Conservation (phyloP, 345 rosid species). For the Cochlearia excelsa region DNA sequence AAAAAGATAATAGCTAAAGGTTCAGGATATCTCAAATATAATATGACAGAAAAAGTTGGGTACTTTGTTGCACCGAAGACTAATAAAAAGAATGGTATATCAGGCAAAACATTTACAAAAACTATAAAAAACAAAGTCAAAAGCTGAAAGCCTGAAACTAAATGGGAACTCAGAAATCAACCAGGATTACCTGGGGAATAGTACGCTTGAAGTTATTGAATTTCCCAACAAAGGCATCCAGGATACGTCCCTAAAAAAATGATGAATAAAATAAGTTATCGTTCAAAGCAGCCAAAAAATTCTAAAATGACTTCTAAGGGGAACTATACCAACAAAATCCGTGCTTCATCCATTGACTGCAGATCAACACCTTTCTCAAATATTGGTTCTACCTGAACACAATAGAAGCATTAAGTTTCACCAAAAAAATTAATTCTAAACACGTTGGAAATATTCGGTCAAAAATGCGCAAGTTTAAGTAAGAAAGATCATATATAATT, state of each 20-base stretch:
- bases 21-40: slow-evolving; percentile 15
- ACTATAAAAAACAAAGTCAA: slow-evolving; percentile 1
- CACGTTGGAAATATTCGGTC: slow-evolving; percentile 19
- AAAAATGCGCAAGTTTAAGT: slow-evolving; percentile 15
- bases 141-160: slow-evolving; percentile 14
- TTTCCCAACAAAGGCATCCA: slow-evolving; percentile 98
- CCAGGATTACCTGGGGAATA: slow-evolving; percentile 83
- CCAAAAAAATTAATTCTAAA: slow-evolving; percentile 12
- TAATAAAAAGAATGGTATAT: neutral
- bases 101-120: slow-evolving; percentile 19
- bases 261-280: slow-evolving; percentile 15
- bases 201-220: slow-evolving; percentile 93
- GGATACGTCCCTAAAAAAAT: slow-evolving; percentile 67
- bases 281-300: slow-evolving; percentile 14
- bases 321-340: slow-evolving; percentile 68
- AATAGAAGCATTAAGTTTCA: slow-evolving; percentile 24
- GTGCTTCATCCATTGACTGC: slow-evolving; percentile 89
- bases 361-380: slow-evolving; percentile 93
- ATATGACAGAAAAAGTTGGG: neutral
- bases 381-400: slow-evolving; percentile 88
- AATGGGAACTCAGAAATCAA: slow-evolving; percentile 1
- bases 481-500: slow-evolving; percentile 26
- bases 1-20: slow-evolving; percentile 13
- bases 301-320: slow-evolving; percentile 17
- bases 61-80: neutral